Conservation (phyloP, 352 stramenopile species). For the Sclerospora graminicola region DNA sequence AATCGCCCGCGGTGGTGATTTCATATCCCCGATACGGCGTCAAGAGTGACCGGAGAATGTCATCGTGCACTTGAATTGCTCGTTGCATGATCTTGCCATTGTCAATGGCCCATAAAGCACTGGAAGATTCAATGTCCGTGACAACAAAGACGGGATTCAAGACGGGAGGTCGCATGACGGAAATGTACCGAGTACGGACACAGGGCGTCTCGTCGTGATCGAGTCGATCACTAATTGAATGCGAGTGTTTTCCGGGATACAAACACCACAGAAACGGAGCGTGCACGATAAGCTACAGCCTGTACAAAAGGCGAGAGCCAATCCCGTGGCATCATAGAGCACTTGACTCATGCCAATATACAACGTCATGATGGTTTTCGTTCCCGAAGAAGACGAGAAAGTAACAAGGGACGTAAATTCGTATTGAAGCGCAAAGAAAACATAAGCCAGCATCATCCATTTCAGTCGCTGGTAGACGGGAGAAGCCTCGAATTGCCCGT, state of each 20-base stretch:
- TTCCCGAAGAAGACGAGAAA: conserved; percentile 16
- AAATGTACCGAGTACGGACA: too few relatives aligned
- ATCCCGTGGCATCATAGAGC: conserved; percentile 29
- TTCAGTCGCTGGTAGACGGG: conserved; percentile 37
- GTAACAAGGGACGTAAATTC: conserved; percentile 31
- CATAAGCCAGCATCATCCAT: conserved; percentile 30
- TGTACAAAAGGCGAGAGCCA: conserved; percentile 28
- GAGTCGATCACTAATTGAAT: too few relatives aligned
- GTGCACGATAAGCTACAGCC: conserved; percentile 36
- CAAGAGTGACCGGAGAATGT: conserved; percentile 28
- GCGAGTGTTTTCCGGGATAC: conserved; percentile 20
- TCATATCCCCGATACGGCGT: conserved; percentile 44
- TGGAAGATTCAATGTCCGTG: conserved; percentile 73
- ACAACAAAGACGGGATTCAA: conserved; percentile 68
- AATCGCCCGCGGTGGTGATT: conserved; percentile 40
- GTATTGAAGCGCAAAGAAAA: conserved; percentile 44
- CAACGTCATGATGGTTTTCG: conserved; percentile 1
- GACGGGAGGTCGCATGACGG: too few relatives aligned
- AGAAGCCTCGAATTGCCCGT: conserved; percentile 30
- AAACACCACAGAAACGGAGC: conserved; percentile 19
- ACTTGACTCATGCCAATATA: conserved; percentile 24
- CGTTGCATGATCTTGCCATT: conserved; percentile 33
- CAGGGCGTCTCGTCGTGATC: too few relatives aligned
- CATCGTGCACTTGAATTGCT: conserved; percentile 40
- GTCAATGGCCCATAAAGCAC: conserved; percentile 45